phyloP scores from a whole-genome alignment of 2,329 filamentous ascomycete genomes.

The Blastomyces silverae region DNA sequence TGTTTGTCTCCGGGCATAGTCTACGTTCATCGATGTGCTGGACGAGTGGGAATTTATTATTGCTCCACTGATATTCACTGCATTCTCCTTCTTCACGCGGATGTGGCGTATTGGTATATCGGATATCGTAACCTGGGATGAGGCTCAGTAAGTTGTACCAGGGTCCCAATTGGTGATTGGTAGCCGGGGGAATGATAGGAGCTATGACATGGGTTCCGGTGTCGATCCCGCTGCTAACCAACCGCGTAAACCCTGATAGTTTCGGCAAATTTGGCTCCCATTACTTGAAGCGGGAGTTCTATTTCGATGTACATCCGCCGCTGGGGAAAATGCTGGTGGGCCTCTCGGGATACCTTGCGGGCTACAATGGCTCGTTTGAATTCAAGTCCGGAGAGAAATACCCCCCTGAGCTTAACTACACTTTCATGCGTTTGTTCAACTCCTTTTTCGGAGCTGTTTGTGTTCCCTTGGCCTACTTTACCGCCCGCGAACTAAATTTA shows the following conservation, averaged over 20 bases:
- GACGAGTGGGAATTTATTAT: constrained; percentile 57
- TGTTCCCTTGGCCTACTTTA: constrained; percentile 91
- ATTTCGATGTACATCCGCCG: constrained; percentile 95
- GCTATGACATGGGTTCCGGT: neutral
- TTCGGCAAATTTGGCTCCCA: constrained; percentile 88
- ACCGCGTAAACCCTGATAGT: constrained; percentile 24
- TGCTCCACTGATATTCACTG: constrained; percentile 58
- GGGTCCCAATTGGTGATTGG: neutral
- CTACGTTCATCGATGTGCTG: constrained; percentile 35
- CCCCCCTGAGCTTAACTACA: constrained; percentile 88
- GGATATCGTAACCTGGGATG: constrained; percentile 68
- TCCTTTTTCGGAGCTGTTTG: constrained; percentile 88
- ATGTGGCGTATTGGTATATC: constrained; percentile 63
- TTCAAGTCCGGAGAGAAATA: constrained; percentile 99
- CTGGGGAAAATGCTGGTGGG: constrained; percentile 98
- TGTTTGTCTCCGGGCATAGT: constrained; percentile 13
- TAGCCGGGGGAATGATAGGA: neutral
- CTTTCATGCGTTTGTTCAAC: constrained; percentile 98
- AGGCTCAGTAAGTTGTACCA: constrained; percentile 56
- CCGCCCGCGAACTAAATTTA: constrained; percentile 83
- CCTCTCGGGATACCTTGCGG: constrained; percentile 88
- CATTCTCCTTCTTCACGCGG: constrained; percentile 58
- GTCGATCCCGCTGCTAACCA: constrained; percentile 7
- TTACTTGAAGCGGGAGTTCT: constrained; percentile 98
- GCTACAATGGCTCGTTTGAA: constrained; percentile 98